Evolutionary conservation across 306 rosid species (phyloP), one percentile per base, ranked within the genome.

Genomic region (Alnus glutinosa): DNA sequence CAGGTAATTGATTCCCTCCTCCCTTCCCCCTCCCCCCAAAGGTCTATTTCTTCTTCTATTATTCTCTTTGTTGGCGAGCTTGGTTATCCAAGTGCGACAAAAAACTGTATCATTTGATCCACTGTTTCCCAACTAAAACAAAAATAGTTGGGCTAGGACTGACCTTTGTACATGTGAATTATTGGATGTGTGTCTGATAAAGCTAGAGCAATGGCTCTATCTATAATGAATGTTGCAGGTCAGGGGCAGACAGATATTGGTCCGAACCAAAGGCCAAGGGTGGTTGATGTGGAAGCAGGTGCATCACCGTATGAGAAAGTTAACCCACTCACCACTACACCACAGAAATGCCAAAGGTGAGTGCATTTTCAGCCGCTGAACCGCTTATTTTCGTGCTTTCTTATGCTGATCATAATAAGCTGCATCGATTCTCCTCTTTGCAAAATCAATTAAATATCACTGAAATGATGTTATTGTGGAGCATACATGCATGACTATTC

Each of bases 1-100:
- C 90, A 84, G 98, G 97, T 92, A 94, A 87, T 77, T 81, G 75
- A 78, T 73, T 71, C 78, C 78, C 84, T 42, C 46, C 46, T 42
- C 46, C 46, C 7, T 42, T 4, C 46, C 77, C 80, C 66, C 15
- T 7, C 80, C 78, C 23, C 11, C 14, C 52, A 77, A 77, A 49
- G 80, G 52, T 79, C 83, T 73, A 10, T 87, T 73, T 55, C 76
- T 82, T 57, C 72, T 76, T 76, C 79, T 67, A 78, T 88, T 84
- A 85, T 89, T 83, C 85, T 85, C 77, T 84, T 85, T 87, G 90
- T 75, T 87, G 84, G 79, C 67, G 77, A 85, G 80, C 73, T 73
- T 42, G 67, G 73, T 34, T 72, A 86, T 80, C 86, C 73, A 42
- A 74, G 77, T 82, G 88, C 81, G 88, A 68, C 89, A 83, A 62